Conservation (phyloP, 1,284 basidiomycete species). For the Tetrapyrgos nigripes region DNA sequence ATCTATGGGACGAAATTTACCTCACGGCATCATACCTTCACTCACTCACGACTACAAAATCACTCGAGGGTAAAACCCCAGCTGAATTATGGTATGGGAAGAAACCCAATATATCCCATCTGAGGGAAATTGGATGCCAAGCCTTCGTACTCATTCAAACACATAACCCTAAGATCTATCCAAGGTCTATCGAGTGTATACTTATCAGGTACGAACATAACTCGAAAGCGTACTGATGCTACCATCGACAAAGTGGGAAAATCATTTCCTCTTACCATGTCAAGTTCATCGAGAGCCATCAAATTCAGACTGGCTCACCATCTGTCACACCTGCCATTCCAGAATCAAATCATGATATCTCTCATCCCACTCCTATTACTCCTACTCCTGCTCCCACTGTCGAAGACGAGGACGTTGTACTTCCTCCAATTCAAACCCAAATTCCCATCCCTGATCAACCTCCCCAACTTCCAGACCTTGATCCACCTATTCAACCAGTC, state of each 20-base stretch:
- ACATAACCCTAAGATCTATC: slow-evolving; percentile 34
- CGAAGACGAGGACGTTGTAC: too few species aligned
- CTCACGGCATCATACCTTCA: too few species aligned
- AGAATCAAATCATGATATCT: too few species aligned
- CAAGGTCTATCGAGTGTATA: slow-evolving; percentile 34
- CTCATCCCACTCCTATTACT: too few species aligned
- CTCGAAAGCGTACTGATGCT: slow-evolving; percentile 41
- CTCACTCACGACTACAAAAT: too few species aligned
- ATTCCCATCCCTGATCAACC: background rate
- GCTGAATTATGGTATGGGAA: background rate
- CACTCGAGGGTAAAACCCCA: too few species aligned
- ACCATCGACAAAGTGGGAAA: slow-evolving; percentile 23
- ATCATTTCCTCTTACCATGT: slow-evolving; percentile 36
- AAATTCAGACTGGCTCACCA: too few species aligned
- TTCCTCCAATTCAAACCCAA: too few species aligned
- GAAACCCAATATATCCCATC: too few species aligned
- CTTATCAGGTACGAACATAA: slow-evolving; percentile 38
- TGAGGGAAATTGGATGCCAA: slow-evolving; percentile 35
- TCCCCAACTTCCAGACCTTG: background rate
- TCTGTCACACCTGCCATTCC: too few species aligned
- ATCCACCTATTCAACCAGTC: too few species aligned
- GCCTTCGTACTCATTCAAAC: slow-evolving; percentile 36
- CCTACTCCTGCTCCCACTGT: too few species aligned
- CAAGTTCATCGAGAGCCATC: slow-evolving; percentile 37
- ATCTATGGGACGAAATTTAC: slow-evolving; percentile 36